Evolutionary conservation across 2,329 filamentous ascomycete species (phyloP).

Genomic region (Atkinsonella texensis): DNA sequence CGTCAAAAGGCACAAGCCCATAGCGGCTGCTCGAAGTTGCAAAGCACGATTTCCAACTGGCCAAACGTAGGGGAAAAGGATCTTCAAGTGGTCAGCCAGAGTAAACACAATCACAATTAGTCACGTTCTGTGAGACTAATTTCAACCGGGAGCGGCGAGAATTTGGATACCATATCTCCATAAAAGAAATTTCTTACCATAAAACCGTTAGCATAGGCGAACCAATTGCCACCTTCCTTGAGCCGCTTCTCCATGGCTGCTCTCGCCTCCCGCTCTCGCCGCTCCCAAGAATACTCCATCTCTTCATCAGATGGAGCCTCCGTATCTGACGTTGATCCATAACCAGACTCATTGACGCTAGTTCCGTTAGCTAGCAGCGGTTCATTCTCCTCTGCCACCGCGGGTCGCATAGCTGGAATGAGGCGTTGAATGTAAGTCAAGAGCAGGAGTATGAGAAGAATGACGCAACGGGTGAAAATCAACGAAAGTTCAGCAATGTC

Average conservation of each 20-base stretch:
- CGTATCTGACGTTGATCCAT: slow-evolving; percentile 30
- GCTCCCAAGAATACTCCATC: slow-evolving; percentile 43
- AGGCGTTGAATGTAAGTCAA: slow-evolving; percentile 14
- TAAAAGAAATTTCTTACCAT: slow-evolving; percentile 25
- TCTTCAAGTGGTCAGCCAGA: slow-evolving; percentile 23
- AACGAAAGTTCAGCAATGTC: slow-evolving; percentile 14
- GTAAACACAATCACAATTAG: neutral
- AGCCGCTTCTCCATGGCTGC: slow-evolving; percentile 55
- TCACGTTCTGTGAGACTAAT: too few relatives aligned
- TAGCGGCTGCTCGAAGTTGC: slow-evolving; percentile 55
- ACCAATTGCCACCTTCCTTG: slow-evolving; percentile 65
- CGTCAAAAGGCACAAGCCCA: slow-evolving; percentile 55
- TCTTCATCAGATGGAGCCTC: slow-evolving; percentile 26
- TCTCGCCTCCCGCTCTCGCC: slow-evolving; percentile 37
- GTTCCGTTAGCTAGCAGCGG: slow-evolving; percentile 34
- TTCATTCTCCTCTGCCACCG: slow-evolving; percentile 44
- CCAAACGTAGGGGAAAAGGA: slow-evolving; percentile 72
- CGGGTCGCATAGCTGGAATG: slow-evolving; percentile 13
- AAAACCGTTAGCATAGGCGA: slow-evolving; percentile 65
- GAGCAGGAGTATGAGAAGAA: slow-evolving; percentile 20
- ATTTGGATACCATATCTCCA: neutral
- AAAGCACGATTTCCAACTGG: slow-evolving; percentile 54
- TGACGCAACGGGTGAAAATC: slow-evolving; percentile 9
- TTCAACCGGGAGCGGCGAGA: too few relatives aligned
- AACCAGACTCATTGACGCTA: slow-evolving; percentile 18